Evolutionary conservation across 805 yeast species (phyloP), one percentile per base, ranked within the genome.

Genomic region (Hanseniaspora jakobsenii): DNA sequence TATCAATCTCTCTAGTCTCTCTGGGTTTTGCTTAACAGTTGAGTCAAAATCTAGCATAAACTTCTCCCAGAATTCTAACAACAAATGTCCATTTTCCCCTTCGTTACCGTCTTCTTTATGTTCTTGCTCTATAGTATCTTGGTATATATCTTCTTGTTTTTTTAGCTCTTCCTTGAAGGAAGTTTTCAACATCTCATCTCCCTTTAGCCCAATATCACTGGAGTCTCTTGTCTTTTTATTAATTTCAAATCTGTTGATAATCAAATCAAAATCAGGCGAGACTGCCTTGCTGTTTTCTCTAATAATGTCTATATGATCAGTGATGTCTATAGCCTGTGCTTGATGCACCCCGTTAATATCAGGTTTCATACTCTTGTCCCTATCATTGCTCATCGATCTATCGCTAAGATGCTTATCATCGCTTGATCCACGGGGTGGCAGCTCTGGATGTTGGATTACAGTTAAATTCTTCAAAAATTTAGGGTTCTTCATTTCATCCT

Each of bases 21-120:
- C 70, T 0, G 87, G 78, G 21, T 75, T 75, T 17, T 70, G 64
- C 42, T 71, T 66, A 2, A 86, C 86, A 7, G 81, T 77, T 0
- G 61, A 56, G n/a, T 77, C 68, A 55, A 85, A 84, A 58, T 86
- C 81, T 50, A 80, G 76, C 3, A 85, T 84, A 14, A 87, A 81
- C 29, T 66, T 66, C 5, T 87, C 72, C 97, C 97, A 89, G 58
- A 84, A 82, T 36, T 81, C 83, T 37, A 78, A 70, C n/a, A n/a
- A n/a, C n/a, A n/a, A n/a, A n/a, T n/a, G n/a, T n/a, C n/a, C n/a
- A n/a, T n/a, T n/a, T n/a, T n/a, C n/a, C n/a, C n/a, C n/a, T n/a
- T n/a, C n/a, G n/a, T n/a, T n/a, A n/a, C n/a, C n/a, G n/a, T n/a
- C n/a, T n/a, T n/a, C n/a, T n/a, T n/a, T n/a, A n/a, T n/a, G n/a